Conservation (phyloP, 306 rosid genomes). For the Medicago arabica region DNA sequence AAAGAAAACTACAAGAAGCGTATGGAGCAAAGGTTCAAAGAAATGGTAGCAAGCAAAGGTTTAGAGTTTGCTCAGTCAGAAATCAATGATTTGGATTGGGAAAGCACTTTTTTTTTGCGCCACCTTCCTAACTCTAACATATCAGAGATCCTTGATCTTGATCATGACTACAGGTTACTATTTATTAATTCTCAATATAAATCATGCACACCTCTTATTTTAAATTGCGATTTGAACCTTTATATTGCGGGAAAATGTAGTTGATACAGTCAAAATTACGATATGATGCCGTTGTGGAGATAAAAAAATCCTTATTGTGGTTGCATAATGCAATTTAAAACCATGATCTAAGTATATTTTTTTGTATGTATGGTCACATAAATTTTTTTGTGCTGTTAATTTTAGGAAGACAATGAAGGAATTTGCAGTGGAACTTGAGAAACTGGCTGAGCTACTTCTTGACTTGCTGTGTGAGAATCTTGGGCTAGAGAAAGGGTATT, state of each 20-base stretch:
- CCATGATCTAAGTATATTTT: too few species aligned
- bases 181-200: too few species aligned
- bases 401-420: slow-evolving; percentile 74
- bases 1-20: slow-evolving; percentile 77
- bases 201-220: too few species aligned
- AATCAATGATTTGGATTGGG: slow-evolving; percentile 80
- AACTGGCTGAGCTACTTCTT: slow-evolving; percentile 69
- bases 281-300: background rate
- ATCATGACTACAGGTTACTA: slow-evolving; percentile 46
- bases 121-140: slow-evolving; percentile 82
- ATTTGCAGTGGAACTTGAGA: slow-evolving; percentile 64
- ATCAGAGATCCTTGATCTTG: slow-evolving; percentile 68
- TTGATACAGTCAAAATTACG: too few species aligned
- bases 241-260: too few species aligned
- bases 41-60: slow-evolving; percentile 71
- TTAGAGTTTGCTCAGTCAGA: slow-evolving; percentile 59
- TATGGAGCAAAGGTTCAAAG: slow-evolving; percentile 80
- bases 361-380: too few species aligned
- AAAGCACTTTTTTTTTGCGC: slow-evolving; percentile 81
- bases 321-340: background rate
- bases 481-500: slow-evolving; percentile 72
- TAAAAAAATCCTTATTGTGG: background rate
- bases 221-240: too few species aligned
- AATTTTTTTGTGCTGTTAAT: background rate
- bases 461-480: slow-evolving; percentile 85